Conservation (phyloP, 2,329 filamentous ascomycete genomes). For the Monosporascus sp. region DNA sequence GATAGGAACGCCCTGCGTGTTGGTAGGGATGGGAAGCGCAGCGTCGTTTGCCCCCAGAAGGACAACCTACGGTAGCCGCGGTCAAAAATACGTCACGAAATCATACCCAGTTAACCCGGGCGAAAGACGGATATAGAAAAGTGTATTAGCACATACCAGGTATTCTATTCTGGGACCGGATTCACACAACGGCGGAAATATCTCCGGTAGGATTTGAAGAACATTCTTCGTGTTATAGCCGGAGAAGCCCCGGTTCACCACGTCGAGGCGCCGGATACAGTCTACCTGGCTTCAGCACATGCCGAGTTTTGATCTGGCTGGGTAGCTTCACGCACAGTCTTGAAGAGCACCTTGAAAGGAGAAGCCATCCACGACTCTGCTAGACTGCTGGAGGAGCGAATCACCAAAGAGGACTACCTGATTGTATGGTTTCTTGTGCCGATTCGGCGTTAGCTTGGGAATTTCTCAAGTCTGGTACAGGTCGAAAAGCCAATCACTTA, state of each 20-base stretch:
- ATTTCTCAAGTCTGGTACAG: not conserved
- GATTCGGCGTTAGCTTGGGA: not conserved
- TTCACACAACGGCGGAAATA: conserved; percentile 62
- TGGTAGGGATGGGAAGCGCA: conserved; percentile 55
- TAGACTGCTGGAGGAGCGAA: conserved; percentile 72
- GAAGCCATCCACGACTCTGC: conserved; percentile 60
- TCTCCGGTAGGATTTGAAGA: conserved; percentile 60
- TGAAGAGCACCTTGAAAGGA: conserved; percentile 70
- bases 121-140: not conserved
- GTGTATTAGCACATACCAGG: conserved; percentile 44
- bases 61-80: conserved; percentile 48
- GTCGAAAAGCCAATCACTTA: not conserved
- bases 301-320: not conserved
- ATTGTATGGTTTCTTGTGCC: conserved; percentile 49
- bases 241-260: conserved; percentile 82
- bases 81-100: conserved; percentile 3
- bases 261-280: conserved; percentile 72
- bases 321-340: conserved; percentile 45
- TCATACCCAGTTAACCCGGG: conserved; percentile 1
- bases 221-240: conserved; percentile 81
- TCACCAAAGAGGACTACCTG: conserved; percentile 86
- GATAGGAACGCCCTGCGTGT: conserved; percentile 73
- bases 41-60: conserved; percentile 92
- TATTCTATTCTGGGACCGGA: conserved; percentile 58
- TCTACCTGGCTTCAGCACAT: conserved; percentile 39